Evolutionary conservation across 1,284 basidiomycete genomes (phyloP).

Genomic region (Malassezia nana): DNA sequence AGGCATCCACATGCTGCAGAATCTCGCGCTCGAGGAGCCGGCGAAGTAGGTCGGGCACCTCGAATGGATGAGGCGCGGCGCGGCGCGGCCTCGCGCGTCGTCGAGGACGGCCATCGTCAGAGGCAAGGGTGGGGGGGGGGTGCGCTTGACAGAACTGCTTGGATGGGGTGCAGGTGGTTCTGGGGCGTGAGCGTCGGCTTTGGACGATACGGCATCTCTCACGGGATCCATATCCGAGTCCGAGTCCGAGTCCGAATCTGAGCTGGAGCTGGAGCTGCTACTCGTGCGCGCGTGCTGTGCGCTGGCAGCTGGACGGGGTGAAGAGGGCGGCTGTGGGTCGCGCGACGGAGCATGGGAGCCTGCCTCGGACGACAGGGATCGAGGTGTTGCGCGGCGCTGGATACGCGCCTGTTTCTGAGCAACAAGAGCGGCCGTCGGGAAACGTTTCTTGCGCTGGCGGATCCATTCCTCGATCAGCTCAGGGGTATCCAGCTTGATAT

Average conservation of each 20-base stretch:
- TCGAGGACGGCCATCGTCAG: conserved; percentile 29
- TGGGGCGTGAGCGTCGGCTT: background rate
- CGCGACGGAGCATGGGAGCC: no score
- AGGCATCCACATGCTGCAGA: conserved; percentile 74
- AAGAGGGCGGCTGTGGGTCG: no score
- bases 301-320: background rate
- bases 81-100: conserved; percentile 22
- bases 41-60: conserved; percentile 37
- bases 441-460: conserved; percentile 42
- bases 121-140: conserved; percentile 24
- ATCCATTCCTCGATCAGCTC: conserved; percentile 45
- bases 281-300: background rate
- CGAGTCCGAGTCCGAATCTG: conserved; percentile 4
- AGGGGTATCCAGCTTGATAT: conserved; percentile 40
- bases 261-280: no score
- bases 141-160: conserved; percentile 11
- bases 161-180: background rate
- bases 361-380: no score
- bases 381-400: conserved; percentile 13
- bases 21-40: conserved; percentile 77
- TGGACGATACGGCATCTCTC: conserved; percentile 18
- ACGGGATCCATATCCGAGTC: conserved; percentile 18
- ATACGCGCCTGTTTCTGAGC: conserved; percentile 28
- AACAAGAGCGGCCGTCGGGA: conserved; percentile 32
- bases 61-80: conserved; percentile 37